These are phyloP conservation scores for Fusarium concolor DNA, from an alignment of 2,329 filamentous ascomycete genomes.

Conservation along the genomic window DNA sequence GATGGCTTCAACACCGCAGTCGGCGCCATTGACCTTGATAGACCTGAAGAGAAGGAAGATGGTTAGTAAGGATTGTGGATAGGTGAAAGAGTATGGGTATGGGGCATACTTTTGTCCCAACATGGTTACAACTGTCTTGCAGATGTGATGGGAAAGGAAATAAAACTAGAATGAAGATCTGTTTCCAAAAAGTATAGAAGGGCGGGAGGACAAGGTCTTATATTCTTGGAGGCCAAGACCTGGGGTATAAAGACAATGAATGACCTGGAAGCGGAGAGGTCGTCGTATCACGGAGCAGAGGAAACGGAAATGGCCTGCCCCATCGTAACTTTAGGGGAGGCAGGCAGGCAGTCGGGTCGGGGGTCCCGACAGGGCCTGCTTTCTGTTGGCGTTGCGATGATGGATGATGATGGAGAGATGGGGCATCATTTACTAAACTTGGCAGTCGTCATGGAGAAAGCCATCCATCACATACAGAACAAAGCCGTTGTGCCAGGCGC, in stretches of 20 bases:
- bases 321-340: not conserved
- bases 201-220: constrained; percentile 35
- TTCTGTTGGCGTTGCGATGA: constrained; percentile 4
- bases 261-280: not conserved
- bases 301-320: constrained; percentile 11
- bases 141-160: constrained; percentile 12
- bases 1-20: constrained; percentile 56
- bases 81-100: not conserved
- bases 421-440: constrained; percentile 37
- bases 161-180: constrained; percentile 21
- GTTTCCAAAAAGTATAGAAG: constrained; percentile 6
- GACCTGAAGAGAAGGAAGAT: constrained; percentile 46
- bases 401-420: constrained; percentile 7
- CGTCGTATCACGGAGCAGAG: not conserved
- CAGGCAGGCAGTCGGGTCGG: constrained; percentile 24
- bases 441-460: constrained; percentile 47
- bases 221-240: constrained; percentile 27
- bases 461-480: constrained; percentile 14
- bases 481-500: constrained; percentile 12
- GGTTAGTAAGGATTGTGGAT: constrained; percentile 8
- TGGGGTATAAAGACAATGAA: constrained; percentile 7
- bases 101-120: constrained; percentile 40
- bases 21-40: constrained; percentile 57
- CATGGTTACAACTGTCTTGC: constrained; percentile 39
- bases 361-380: constrained; percentile 20